phyloP scores from a whole-genome alignment of 805 yeast genomes.

The Teunomyces aglyptinius region DNA sequence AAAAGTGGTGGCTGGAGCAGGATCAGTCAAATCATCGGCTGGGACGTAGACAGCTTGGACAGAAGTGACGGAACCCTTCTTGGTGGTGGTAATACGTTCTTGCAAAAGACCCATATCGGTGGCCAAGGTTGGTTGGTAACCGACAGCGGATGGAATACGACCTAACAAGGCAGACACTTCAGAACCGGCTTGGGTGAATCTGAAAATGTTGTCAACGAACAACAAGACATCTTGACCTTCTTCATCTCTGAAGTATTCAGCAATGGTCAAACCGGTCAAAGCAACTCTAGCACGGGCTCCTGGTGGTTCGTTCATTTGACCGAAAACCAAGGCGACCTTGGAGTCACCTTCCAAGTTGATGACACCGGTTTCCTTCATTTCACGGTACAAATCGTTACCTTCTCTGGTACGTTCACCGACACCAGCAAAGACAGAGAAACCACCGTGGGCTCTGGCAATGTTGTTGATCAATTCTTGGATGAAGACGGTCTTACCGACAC shows the following conservation, averaged over 20 bases:
- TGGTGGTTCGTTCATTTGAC: constrained; percentile 99
- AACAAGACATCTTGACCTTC: constrained; percentile 99
- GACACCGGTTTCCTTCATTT: constrained; percentile 99
- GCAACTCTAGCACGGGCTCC: constrained; percentile 99
- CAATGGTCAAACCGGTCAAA: constrained; percentile 98
- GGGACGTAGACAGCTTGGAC: constrained; percentile 99
- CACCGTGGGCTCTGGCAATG: constrained; percentile 99
- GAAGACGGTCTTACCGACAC: constrained; percentile 99
- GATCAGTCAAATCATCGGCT: constrained; percentile 99
- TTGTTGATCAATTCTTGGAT: constrained; percentile 99
- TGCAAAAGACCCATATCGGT: constrained; percentile 99
- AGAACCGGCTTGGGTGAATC: constrained; percentile 99
- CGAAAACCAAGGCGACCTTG: constrained; percentile 98
- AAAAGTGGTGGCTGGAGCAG: constrained; percentile 99
- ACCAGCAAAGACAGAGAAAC: constrained; percentile 99
- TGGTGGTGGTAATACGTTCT: constrained; percentile 99
- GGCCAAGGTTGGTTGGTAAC: constrained; percentile 99
- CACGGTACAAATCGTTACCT: constrained; percentile 99
- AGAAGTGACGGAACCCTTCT: constrained; percentile 99
- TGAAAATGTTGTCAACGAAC: constrained; percentile 99
- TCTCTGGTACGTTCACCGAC: constrained; percentile 99
- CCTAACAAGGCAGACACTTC: constrained; percentile 99
- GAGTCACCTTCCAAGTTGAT: constrained; percentile 99
- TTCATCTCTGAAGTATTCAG: constrained; percentile 99
- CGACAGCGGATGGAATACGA: constrained; percentile 99